These are phyloP conservation scores for Podospora anserina DNA, from an alignment of 495 filamentous ascomycete species.

Conservation along the genomic window DNA sequence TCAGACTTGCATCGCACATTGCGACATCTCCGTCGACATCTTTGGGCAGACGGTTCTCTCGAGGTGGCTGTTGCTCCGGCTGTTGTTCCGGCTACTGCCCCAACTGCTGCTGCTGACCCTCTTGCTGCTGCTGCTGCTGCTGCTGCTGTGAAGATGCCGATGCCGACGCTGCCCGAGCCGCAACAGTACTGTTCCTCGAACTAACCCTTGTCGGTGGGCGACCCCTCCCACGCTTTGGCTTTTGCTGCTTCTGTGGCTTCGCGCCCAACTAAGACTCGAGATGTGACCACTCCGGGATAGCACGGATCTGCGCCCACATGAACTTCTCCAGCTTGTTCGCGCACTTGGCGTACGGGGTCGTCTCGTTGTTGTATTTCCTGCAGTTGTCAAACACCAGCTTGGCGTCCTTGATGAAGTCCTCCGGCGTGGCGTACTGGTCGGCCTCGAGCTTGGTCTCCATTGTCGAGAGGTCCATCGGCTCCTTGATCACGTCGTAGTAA, in stretches of 20 bases:
- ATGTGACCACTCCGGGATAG: slow-evolving; percentile 94
- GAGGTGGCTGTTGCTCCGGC: background rate
- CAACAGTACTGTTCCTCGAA: background rate
- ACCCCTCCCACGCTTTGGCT: background rate
- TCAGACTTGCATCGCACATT: background rate
- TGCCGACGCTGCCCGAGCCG: background rate
- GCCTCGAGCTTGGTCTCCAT: slow-evolving; percentile 97
- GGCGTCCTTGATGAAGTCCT: slow-evolving; percentile 91
- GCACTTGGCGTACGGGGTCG: slow-evolving; percentile 88
- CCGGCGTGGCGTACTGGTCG: slow-evolving; percentile 84
- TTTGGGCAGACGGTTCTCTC: background rate
- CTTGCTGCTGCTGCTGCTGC: background rate
- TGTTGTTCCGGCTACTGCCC: background rate
- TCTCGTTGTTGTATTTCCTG: slow-evolving; percentile 93
- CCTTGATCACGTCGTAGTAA: slow-evolving; percentile 97
- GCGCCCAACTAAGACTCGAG: slow-evolving; percentile 32
- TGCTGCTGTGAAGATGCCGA: background rate
- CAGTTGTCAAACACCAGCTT: slow-evolving; percentile 93
- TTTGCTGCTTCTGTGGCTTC: background rate
- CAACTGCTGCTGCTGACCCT: background rate
- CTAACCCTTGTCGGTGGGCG: background rate
- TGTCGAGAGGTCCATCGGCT: slow-evolving; percentile 93
- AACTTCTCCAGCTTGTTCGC: slow-evolving; percentile 95
- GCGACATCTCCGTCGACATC: background rate
- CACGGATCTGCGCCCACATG: slow-evolving; percentile 91